Evolutionary conservation across 2,329 filamentous ascomycete genomes (phyloP).

Genomic region (Leptosphaerulina australis): DNA sequence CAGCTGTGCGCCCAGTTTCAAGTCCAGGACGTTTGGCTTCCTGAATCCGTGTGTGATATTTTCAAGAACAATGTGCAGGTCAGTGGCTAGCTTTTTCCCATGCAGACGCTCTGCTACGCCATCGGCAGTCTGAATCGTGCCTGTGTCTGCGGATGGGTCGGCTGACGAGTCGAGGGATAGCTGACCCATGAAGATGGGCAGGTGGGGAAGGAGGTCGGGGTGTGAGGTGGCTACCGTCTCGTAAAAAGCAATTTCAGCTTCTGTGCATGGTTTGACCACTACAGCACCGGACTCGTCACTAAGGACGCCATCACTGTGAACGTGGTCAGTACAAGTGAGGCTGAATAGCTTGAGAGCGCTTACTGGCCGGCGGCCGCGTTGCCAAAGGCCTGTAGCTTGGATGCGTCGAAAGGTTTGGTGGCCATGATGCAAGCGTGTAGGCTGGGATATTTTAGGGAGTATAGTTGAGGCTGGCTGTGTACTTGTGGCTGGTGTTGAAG

Average conservation of each 20-base stretch:
- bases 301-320: slow-evolving; percentile 80
- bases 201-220: slow-evolving; percentile 75
- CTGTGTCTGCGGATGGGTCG: slow-evolving; percentile 31
- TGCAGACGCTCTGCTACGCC: slow-evolving; percentile 51
- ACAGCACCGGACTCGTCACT: slow-evolving; percentile 82
- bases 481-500: slow-evolving; percentile 14
- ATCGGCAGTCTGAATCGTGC: slow-evolving; percentile 35
- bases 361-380: slow-evolving; percentile 86
- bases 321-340: slow-evolving; percentile 15
- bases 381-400: slow-evolving; percentile 71
- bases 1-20: slow-evolving; percentile 85
- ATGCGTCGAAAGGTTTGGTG: slow-evolving; percentile 59
- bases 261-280: slow-evolving; percentile 92
- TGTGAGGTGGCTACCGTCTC: slow-evolving; percentile 70
- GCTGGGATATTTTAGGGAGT: background rate
- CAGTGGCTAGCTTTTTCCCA: slow-evolving; percentile 72
- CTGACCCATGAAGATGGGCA: slow-evolving; percentile 85
- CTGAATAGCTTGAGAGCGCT: slow-evolving; percentile 49
- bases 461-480: slow-evolving; percentile 11
- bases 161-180: slow-evolving; percentile 61
- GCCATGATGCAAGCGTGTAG: slow-evolving; percentile 38
- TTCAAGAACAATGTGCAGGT: slow-evolving; percentile 80
- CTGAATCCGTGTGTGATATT: slow-evolving; percentile 83
- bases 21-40: slow-evolving; percentile 86
- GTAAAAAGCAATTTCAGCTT: slow-evolving; percentile 88